Conservation (phyloP, 164 flowering plant genomes). For the Platanus orientalis region DNA sequence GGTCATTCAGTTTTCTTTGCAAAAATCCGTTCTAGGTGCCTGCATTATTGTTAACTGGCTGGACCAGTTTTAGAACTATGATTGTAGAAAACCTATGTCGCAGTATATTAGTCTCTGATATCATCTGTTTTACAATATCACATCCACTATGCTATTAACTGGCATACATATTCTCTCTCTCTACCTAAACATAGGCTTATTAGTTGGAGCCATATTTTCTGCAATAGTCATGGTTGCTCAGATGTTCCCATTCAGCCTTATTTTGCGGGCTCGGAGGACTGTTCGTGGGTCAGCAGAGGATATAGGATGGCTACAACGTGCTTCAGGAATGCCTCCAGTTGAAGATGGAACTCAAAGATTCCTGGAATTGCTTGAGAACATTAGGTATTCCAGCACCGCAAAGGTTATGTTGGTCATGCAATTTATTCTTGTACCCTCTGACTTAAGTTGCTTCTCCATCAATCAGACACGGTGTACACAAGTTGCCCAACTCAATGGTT, state of each 20-base stretch:
- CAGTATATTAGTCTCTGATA: not conserved
- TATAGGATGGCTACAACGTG: conserved; percentile 88
- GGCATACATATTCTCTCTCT: not conserved
- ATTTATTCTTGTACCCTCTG: conserved; percentile 11
- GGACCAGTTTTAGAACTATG: no score
- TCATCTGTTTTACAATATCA: not conserved
- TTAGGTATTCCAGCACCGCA: conserved; percentile 41
- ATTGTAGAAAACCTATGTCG: not conserved
- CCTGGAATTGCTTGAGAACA: conserved; percentile 60
- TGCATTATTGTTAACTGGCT: no score
- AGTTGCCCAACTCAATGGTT: conserved; percentile 74
- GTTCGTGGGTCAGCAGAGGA: conserved; percentile 97
- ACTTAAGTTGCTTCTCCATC: conserved; percentile 15
- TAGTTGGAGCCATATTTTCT: not conserved
- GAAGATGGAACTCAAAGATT: conserved; percentile 86
- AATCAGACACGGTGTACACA: conserved; percentile 87
- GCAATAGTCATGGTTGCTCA: not conserved
- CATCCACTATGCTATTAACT: not conserved
- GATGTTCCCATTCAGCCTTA: conserved; percentile 44
- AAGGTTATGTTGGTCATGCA: conserved; percentile 8
- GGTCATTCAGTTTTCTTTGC: no score
- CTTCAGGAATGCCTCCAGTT: conserved; percentile 69
- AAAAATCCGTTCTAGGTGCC: no score
- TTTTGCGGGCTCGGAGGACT: conserved; percentile 76
- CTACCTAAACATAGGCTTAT: not conserved